phyloP scores from a whole-genome alignment of 176 grass and related monocot species.

The Paspalum notatum region DNA sequence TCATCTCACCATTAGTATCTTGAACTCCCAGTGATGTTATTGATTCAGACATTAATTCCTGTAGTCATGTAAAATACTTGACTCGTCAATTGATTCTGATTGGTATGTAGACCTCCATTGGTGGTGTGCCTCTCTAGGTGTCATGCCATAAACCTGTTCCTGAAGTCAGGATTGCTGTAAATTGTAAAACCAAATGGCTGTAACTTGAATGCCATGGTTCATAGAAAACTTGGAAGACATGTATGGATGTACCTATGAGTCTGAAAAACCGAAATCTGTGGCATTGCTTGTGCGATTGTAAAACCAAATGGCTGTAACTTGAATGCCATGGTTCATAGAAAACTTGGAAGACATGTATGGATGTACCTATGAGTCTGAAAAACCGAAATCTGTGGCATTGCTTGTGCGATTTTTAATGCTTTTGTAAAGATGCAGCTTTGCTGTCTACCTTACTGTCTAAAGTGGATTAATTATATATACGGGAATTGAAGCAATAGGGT shows the following conservation, averaged over 20 bases:
- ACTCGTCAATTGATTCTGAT: constrained; percentile 5
- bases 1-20: constrained; percentile 14
- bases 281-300: neutral
- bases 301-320: neutral
- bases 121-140: constrained; percentile 22
- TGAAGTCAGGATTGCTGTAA: neutral
- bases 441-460: neutral
- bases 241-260: neutral
- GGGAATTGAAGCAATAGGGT: constrained; percentile 32
- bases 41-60: constrained; percentile 24
- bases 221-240: too few relatives aligned
- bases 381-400: neutral
- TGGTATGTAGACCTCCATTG: constrained; percentile 14
- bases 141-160: neutral
- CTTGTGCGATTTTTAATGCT: neutral
- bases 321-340: neutral
- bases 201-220: neutral
- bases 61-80: neutral
- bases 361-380: neutral
- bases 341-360: too few relatives aligned
- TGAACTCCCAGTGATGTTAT: neutral
- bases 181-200: constrained; percentile 2
- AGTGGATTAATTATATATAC: too few relatives aligned
- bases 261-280: neutral
- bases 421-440: neutral